phyloP scores from a whole-genome alignment of 306 rosid species.

The Fagus crenata region DNA sequence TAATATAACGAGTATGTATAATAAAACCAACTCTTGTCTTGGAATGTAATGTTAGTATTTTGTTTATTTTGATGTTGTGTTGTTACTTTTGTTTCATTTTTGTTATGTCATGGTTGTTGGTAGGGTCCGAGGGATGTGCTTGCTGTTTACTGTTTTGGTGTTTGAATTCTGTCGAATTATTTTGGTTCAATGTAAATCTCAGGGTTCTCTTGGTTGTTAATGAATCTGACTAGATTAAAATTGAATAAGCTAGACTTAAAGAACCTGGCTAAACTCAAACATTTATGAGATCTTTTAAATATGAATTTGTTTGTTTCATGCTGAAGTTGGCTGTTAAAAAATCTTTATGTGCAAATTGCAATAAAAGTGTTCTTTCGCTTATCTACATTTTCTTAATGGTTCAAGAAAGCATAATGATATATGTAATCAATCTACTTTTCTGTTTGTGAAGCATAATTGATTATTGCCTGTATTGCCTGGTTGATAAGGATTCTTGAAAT shows the following conservation, averaged over 20 bases:
- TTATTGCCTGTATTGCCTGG: neutral
- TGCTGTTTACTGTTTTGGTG: neutral
- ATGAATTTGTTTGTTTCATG: neutral
- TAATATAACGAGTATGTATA: neutral
- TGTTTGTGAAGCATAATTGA: neutral
- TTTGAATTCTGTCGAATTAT: neutral
- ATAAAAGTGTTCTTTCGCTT: neutral
- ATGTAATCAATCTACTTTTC: neutral
- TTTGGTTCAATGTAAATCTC: neutral
- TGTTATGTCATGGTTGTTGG: neutral
- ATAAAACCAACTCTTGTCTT: neutral
- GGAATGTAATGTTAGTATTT: neutral
- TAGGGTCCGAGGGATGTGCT: neutral
- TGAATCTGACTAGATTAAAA: too few species aligned
- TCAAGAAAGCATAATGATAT: too few species aligned
- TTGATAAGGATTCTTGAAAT: too few species aligned
- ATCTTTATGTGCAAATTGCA: neutral
- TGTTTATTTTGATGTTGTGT: neutral
- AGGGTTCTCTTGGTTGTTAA: too few species aligned
- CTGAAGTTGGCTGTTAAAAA: neutral
- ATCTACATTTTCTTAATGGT: neutral
- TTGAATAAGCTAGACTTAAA: neutral
- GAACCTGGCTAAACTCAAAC: neutral
- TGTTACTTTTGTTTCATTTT: neutral
- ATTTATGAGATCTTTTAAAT: neutral